Percentiles rank a stretch among this genome's conserved stretches.
These are phyloP conservation scores for Perkinsus olseni DNA, from an alignment of 169 alveolate genomes.

Conservation along the genomic window DNA sequence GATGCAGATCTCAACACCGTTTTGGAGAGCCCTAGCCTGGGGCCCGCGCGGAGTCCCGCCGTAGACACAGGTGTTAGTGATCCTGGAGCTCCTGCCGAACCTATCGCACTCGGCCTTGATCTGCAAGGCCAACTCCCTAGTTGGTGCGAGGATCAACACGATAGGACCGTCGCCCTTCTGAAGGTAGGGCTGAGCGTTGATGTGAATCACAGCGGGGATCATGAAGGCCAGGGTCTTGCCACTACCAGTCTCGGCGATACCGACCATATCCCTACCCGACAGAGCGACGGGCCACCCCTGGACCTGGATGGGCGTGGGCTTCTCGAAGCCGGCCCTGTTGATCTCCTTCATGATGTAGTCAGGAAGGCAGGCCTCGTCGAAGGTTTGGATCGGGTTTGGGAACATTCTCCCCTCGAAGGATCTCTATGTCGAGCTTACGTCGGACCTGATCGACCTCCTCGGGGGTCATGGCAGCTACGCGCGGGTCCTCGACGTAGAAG, in stretches of 20 bases:
- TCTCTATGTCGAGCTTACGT: conserved; percentile 52
- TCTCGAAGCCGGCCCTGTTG: conserved; percentile 61
- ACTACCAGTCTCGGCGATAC: conserved; percentile 90
- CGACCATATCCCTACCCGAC: conserved; percentile 84
- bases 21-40: conserved; percentile 50
- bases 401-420: conserved; percentile 26
- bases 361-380: conserved; percentile 85
- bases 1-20: conserved; percentile 85
- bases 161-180: conserved; percentile 41
- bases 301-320: conserved; percentile 91
- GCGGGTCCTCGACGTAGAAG: conserved; percentile 82
- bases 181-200: conserved; percentile 57
- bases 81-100: conserved; percentile 50
- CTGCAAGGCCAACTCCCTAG: conserved; percentile 76
- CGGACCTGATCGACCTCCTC: conserved; percentile 73
- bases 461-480: conserved; percentile 53
- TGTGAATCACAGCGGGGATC: conserved; percentile 80
- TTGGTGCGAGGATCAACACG: conserved; percentile 65
- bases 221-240: conserved; percentile 89
- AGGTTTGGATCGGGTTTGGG: conserved; percentile 84
- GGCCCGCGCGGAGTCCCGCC: conserved; percentile 68
- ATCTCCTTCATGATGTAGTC: conserved; percentile 75
- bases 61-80: conserved; percentile 61
- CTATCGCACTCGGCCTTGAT: conserved; percentile 49
- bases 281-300: conserved; percentile 90